Percentiles rank a stretch among this genome's conserved stretches.
phyloP scores from a whole-genome alignment of 2,329 filamentous ascomycete species.

The Neobulgaria alba region DNA sequence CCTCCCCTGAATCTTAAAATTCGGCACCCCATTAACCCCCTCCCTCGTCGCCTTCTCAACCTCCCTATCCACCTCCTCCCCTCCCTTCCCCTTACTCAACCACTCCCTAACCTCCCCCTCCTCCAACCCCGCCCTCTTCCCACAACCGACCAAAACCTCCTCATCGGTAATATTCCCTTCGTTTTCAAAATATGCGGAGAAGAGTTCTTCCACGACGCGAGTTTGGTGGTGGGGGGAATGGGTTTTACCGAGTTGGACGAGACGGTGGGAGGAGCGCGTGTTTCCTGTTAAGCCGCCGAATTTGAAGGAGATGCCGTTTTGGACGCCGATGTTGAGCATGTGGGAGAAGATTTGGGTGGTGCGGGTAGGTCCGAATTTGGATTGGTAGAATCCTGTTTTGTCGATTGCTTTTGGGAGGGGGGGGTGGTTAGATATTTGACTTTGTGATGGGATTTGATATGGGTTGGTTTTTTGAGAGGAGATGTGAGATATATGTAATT shows the following conservation, averaged over 20 bases:
- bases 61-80: slow-evolving; percentile 32
- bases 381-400: slow-evolving; percentile 48
- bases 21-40: slow-evolving; percentile 59
- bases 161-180: slow-evolving; percentile 54
- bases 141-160: slow-evolving; percentile 43
- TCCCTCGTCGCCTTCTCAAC: slow-evolving; percentile 33
- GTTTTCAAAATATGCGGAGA: slow-evolving; percentile 57
- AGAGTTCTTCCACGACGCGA: slow-evolving; percentile 52
- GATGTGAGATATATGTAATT: slow-evolving; percentile 8
- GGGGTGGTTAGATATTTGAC: no score
- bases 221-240: slow-evolving; percentile 46
- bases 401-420: no score
- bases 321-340: slow-evolving; percentile 31
- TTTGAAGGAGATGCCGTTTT: slow-evolving; percentile 25
- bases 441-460: no score
- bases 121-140: slow-evolving; percentile 44
- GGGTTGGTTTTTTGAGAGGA: no score
- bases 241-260: slow-evolving; percentile 60
- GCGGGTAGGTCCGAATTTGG: slow-evolving; percentile 45
- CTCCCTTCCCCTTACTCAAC: slow-evolving; percentile 46
- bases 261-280: slow-evolving; percentile 70
- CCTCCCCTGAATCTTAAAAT: slow-evolving; percentile 62
- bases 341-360: slow-evolving; percentile 30
- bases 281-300: slow-evolving; percentile 65
- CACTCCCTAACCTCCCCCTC: slow-evolving; percentile 43